Conservation (phyloP, 257 asterid genomes). For the Solanum megistacrolobum region DNA sequence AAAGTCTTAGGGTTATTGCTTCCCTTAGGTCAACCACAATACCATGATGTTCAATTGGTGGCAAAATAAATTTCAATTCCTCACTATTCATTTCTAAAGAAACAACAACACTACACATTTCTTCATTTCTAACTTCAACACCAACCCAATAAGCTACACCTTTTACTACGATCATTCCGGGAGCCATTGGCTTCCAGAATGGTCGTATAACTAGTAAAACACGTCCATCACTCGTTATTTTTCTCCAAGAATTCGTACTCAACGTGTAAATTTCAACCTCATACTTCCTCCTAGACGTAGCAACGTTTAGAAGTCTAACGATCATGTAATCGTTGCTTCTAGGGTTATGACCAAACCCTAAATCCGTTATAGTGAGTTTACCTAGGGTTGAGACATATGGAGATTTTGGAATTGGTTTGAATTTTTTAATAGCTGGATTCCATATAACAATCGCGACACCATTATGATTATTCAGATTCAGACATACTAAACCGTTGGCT, state of each 20-base stretch:
- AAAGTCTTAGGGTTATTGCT: neutral
- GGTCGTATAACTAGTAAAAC: neutral
- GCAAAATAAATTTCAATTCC: neutral
- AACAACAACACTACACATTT: neutral
- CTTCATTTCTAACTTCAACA: neutral
- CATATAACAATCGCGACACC: neutral
- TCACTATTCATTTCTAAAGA: neutral
- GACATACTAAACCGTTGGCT: neutral
- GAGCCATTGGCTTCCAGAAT: neutral
- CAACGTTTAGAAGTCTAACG: neutral
- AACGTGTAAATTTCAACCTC: neutral
- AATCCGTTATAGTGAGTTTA: neutral
- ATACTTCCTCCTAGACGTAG: neutral
- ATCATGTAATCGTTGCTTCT: neutral
- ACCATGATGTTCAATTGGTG: neutral
- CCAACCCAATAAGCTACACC: neutral
- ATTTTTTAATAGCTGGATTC: neutral
- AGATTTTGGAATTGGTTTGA: neutral
- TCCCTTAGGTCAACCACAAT: neutral
- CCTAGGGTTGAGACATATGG: neutral
- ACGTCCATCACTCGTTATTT: neutral
- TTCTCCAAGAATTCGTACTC: neutral
- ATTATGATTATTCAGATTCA: neutral
- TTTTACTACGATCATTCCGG: neutral
- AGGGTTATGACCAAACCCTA: neutral